Evolutionary conservation across 1,139 yeast species (phyloP).

Genomic region (Magnusiomyces tetraspermus): DNA sequence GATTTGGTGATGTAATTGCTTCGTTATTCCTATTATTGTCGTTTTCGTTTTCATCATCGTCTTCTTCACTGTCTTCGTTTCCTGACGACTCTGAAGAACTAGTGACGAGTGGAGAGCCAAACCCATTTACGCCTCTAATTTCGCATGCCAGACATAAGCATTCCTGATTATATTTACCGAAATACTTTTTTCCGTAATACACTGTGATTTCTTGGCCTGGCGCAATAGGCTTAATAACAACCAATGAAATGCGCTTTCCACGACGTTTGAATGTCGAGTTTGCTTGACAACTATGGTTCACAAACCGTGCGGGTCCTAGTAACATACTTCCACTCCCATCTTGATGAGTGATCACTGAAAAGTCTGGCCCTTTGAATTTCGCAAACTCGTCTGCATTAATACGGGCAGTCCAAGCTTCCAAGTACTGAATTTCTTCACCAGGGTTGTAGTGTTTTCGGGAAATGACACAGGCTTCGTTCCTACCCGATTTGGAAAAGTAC

Average conservation of each 20-base stretch:
- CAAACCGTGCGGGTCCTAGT: conserved; percentile 43
- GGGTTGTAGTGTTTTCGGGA: conserved; percentile 29
- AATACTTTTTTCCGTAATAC: conserved; percentile 36
- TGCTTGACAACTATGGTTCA: conserved; percentile 40
- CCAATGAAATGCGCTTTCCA: conserved; percentile 28
- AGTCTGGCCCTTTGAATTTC: conserved; percentile 33
- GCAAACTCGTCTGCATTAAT: conserved; percentile 32
- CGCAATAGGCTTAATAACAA: conserved; percentile 31
- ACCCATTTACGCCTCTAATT: conserved; percentile 18
- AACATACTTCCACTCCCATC: conserved; percentile 33
- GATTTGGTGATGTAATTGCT: too few relatives aligned
- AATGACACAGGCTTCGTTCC: conserved; percentile 36
- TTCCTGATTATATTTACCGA: conserved; percentile 36
- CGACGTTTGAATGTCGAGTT: conserved; percentile 34
- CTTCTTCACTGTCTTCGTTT: background rate
- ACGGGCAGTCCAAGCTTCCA: conserved; percentile 35
- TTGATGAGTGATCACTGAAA: conserved; percentile 35
- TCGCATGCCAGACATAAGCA: conserved; percentile 42
- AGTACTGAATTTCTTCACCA: conserved; percentile 33
- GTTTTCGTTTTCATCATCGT: conserved; percentile 5
- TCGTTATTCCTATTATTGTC: conserved; percentile 12
- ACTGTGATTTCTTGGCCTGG: conserved; percentile 43
- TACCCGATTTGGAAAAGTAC: conserved; percentile 20
- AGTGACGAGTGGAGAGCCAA: conserved; percentile 4
- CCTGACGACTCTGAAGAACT: conserved; percentile 2